These are phyloP conservation scores for Solanum paucissectum DNA, from an alignment of 257 asterid species.

Conservation along the genomic window DNA sequence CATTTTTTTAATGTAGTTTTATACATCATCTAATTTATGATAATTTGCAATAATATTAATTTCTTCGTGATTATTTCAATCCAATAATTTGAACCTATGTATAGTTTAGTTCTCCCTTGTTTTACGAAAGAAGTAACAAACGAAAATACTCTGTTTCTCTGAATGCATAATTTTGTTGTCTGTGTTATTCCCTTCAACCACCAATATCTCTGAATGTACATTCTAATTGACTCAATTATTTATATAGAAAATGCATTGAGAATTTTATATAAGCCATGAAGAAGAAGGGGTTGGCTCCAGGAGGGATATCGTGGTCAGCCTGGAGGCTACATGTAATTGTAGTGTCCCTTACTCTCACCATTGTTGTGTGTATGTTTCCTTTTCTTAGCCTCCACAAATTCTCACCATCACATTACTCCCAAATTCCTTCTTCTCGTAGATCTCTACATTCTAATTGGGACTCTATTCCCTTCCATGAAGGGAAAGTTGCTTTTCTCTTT, in stretches of 20 bases:
- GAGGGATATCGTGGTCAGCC: constrained; percentile 26
- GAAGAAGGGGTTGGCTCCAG: background rate
- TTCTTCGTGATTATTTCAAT: no score
- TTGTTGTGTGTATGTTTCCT: constrained; percentile 29
- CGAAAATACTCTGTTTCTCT: background rate
- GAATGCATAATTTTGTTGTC: background rate
- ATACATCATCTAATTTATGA: no score
- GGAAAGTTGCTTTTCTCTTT: constrained; percentile 73
- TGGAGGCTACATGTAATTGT: constrained; percentile 50
- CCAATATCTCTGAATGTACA: background rate
- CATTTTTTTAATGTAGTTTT: no score
- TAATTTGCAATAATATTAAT: no score
- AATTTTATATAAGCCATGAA: background rate
- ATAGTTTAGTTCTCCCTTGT: background rate
- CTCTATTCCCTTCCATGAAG: constrained; percentile 3
- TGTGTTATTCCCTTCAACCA: background rate
- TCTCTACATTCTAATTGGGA: constrained; percentile 10
- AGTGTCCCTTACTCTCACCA: constrained; percentile 22
- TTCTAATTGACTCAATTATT: background rate
- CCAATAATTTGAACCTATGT: background rate
- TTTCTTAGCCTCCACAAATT: constrained; percentile 53
- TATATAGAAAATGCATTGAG: background rate
- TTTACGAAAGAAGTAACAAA: background rate
- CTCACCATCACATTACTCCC: constrained; percentile 14
- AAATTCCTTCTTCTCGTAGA: constrained; percentile 14